Conservation (phyloP, 2,329 filamentous ascomycete species). For the Colletotrichum coccodes region DNA sequence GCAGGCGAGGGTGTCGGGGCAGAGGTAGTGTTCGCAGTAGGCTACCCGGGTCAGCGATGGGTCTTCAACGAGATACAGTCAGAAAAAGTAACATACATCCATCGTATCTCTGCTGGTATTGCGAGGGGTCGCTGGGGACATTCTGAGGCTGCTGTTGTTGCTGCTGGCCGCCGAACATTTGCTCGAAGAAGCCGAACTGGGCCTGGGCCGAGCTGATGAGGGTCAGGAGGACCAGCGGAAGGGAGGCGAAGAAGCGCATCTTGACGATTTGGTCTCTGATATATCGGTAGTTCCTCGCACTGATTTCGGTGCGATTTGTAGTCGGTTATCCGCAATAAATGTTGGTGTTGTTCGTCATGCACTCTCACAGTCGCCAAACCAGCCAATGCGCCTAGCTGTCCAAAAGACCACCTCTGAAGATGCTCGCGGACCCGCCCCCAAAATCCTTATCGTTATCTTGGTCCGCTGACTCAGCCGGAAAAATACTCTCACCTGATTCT, state of each 20-base stretch:
- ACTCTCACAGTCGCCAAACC: neutral
- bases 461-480: slow-evolving; percentile 31
- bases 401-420: slow-evolving; percentile 21
- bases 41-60: slow-evolving; percentile 56
- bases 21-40: slow-evolving; percentile 93
- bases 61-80: neutral
- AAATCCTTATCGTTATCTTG: slow-evolving; percentile 30
- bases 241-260: slow-evolving; percentile 43
- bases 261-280: slow-evolving; percentile 13
- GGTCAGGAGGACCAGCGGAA: slow-evolving; percentile 62
- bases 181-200: slow-evolving; percentile 98
- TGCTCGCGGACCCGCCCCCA: neutral
- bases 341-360: neutral
- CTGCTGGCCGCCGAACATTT: slow-evolving; percentile 83
- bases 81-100: slow-evolving; percentile 59
- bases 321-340: neutral
- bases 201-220: slow-evolving; percentile 72
- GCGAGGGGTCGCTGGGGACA: slow-evolving; percentile 82
- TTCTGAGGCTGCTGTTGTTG: slow-evolving; percentile 69
- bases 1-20: slow-evolving; percentile 92
- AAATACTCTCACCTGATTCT: slow-evolving; percentile 29
- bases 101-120: slow-evolving; percentile 80
- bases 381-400: slow-evolving; percentile 22
- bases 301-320: too few relatives aligned
- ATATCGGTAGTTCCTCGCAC: neutral